Conservation (phyloP, 2,329 filamentous ascomycete species). For the Aureobasidium sp. region DNA sequence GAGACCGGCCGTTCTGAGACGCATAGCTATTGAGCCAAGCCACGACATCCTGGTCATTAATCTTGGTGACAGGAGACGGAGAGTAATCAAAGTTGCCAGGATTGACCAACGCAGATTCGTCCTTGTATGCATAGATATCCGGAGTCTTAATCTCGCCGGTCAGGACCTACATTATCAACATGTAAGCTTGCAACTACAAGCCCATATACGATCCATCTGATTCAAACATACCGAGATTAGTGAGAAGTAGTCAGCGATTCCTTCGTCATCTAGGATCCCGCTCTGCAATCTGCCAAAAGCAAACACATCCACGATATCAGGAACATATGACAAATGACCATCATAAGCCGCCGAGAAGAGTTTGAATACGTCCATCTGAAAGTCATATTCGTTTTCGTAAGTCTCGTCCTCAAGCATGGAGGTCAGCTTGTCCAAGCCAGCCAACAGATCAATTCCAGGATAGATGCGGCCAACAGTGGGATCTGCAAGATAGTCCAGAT, state of each 20-base stretch:
- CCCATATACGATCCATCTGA: background rate
- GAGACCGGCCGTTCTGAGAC: constrained; percentile 25
- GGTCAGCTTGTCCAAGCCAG: constrained; percentile 30
- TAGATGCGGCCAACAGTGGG: constrained; percentile 30
- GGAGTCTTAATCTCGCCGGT: constrained; percentile 31
- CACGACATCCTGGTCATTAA: constrained; percentile 32
- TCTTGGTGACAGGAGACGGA: constrained; percentile 32
- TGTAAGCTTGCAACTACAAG: background rate
- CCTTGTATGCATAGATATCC: constrained; percentile 31
- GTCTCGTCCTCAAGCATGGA: constrained; percentile 25
- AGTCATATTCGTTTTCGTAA: constrained; percentile 36
- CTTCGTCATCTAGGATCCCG: background rate
- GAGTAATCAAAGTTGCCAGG: constrained; percentile 20
- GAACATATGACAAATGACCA: constrained; percentile 34
- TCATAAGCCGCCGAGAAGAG: constrained; percentile 34
- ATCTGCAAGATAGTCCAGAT: constrained; percentile 33
- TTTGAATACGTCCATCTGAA: constrained; percentile 31
- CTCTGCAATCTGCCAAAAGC: constrained; percentile 25
- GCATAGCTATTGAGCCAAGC: constrained; percentile 31
- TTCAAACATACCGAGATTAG: background rate
- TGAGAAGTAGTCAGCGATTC: background rate
- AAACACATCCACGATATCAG: constrained; percentile 33
- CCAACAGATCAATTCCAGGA: constrained; percentile 33
- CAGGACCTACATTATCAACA: constrained; percentile 24
- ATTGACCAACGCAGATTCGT: constrained; percentile 20